Conservation (phyloP, 2,329 filamentous ascomycete genomes). For the Monilinia fructigena region DNA sequence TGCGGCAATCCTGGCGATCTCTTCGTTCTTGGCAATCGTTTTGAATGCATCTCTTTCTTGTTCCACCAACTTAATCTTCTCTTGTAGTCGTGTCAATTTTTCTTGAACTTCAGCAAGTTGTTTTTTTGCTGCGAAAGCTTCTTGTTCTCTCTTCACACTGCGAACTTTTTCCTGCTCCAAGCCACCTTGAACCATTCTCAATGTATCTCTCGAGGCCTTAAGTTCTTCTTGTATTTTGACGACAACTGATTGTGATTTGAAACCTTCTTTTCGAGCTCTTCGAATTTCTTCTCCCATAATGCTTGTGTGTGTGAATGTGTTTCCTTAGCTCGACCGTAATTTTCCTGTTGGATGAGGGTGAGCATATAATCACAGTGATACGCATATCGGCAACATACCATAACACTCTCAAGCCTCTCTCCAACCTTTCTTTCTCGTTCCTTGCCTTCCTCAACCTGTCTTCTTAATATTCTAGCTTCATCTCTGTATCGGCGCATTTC, state of each 20-base stretch:
- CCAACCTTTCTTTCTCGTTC: constrained; percentile 65
- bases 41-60: constrained; percentile 74
- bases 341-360: constrained; percentile 52
- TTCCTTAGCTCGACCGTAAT: constrained; percentile 68
- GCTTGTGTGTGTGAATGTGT: constrained; percentile 64
- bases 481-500: constrained; percentile 64
- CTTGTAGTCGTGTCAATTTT: constrained; percentile 62
- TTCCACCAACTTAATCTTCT: constrained; percentile 64
- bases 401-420: constrained; percentile 65
- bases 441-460: constrained; percentile 62
- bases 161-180: constrained; percentile 64
- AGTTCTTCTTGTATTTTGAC: constrained; percentile 74
- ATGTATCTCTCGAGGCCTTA: constrained; percentile 55
- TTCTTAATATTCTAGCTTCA: constrained; percentile 55
- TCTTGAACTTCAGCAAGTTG: constrained; percentile 64
- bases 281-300: constrained; percentile 72
- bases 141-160: constrained; percentile 61
- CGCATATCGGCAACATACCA: constrained; percentile 53
- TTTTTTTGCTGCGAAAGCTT: constrained; percentile 67
- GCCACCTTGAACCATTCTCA: constrained; percentile 56
- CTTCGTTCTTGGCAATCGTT: constrained; percentile 69
- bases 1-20: constrained; percentile 69
- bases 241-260: constrained; percentile 68
- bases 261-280: constrained; percentile 67
- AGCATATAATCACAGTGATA: constrained; percentile 27